Evolutionary conservation across 2,329 filamentous ascomycete genomes (phyloP), one percentile per base, ranked within the genome.

Genomic region (Fusarium citri): DNA sequence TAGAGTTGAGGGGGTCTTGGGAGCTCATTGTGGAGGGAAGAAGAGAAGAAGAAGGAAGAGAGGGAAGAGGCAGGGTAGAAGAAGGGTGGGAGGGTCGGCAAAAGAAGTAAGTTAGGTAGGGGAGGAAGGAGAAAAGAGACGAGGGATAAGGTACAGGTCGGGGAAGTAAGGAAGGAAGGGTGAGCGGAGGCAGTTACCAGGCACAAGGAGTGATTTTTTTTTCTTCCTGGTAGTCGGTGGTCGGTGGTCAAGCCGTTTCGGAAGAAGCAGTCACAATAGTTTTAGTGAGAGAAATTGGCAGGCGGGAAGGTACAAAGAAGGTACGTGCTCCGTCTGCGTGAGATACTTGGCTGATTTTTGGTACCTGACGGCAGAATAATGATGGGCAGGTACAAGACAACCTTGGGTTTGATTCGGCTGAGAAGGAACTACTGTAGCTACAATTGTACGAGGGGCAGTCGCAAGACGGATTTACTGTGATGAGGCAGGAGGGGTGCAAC

Each of bases 11-110:
- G 61, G 71, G 66, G 54, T 72, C 61, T 66, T 72, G 72, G 42
- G 68, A 70, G 64, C 73, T 76, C 78, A 80, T 80, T 77, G 73
- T 80, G 76, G 78, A 77, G 72, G 66, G 57, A 77, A 69, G 62
- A 72, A 66, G 68, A 73, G 60, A 67, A 64, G 63, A 69, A 69
- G 58, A 47, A 51, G 72, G 74, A 72, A 71, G 65, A 72, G 74
- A 72, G 72, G 68, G 71, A 54, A 63, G 67, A 69, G 70, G 64
- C 66, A 71, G 71, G 66, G 59, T 63, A 74, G 72, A 69, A 70
- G 69, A 74, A 72, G 70, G 59, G 54, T 66, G 55, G 58, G 55
- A 76, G 74, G 72, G 75, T 76, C 76, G 74, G 72, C 64, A 73
- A 71, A 73, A 73, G 70, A 63, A 68, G 71, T 73, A 72, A 76